Evolutionary conservation across 805 yeast genomes (phyloP), one percentile per base, ranked within the genome.

Genomic region (Phaffomyces opuntiae): DNA sequence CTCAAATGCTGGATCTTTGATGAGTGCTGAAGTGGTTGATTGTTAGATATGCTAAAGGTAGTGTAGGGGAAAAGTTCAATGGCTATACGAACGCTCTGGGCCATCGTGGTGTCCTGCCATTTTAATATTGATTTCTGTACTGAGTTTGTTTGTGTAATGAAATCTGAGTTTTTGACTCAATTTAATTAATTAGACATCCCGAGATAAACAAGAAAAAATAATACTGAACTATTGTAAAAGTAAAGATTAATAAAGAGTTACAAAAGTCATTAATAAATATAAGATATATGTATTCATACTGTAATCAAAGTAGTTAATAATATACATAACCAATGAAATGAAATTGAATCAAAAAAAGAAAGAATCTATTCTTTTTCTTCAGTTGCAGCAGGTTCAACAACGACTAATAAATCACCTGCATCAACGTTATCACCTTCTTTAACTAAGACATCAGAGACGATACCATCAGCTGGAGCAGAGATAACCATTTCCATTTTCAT

Each of bases 401-500:
- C 73, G 55, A 83, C 81, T 53, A 95, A 73, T 67, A 93, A 73
- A 65, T 93, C 99, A 53, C 85, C 82, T 45, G 97, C 96, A 60
- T 90, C 99, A 41, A 93, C 97, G 43, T 91, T 83, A 61, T 93
- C 99, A 57, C 96, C 96, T 63, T 87, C 95, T 67, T 82, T 82
- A 53, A 88, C 84, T 41, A 75, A 65, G 19, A 93, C 76, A 21
- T 83, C 87, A 40, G 83, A 81, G 51, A 93, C 80, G 62, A 77
- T 79, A 65, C 99, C 99, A 48, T 83, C 75, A 49, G 80, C 84
- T 45, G 95, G 95, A 21, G 99, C 91, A 64, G 88, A 79, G 58
- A 91, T 90, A 43, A 93, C 95, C 97, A 93, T 93, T 74, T 93
- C 99, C 99, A 91, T 91, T 80, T 91, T 91, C 99, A 91, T 91